Evolutionary conservation across 306 rosid species (phyloP), one percentile per base, ranked within the genome.

Genomic region (Macrotyloma uniflorum): DNA sequence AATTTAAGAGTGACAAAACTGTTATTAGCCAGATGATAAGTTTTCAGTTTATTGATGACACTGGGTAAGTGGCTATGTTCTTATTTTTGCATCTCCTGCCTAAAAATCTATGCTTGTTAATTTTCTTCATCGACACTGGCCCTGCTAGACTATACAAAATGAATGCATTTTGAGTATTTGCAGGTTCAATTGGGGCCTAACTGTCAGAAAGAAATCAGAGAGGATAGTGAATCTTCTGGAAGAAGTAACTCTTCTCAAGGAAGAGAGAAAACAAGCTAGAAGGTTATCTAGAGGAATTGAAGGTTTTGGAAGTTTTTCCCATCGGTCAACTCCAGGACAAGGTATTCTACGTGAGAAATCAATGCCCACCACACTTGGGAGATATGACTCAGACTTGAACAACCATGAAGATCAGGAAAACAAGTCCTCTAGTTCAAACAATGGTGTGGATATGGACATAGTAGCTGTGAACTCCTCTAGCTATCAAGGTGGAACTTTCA

Each of bases 121-220:
- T 36, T 69, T 19, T 46, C 4, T 73, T 62, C 19, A 5, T 32
- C 14, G 32, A 43, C 40, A 32, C 8, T 61, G 15, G 19, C 8
- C 12, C 46, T 23, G 15, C 67, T 35, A 50, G 67, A 26, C 1
- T 26, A 26, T 26, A 43, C 58, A 40, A 42, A 38, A 36, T 70
- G 51, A 74, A 15, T 9, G 22, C 9, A 49, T 65, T 19, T 53
- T 35, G 72, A 24, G 63, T 62, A 1, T 58, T 33, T 45, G 72
- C 90, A 95, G 98, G 86, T 95, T 95, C 88, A 95, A 95, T 15
- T 95, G 99, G 99, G 99, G 99, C 36, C 59, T 95, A 38, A 82
- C 92, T 22, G 96, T 90, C 8, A 87, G 97, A 77, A 95, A 91
- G 68, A 95, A 90, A 83, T 88, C 98, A 3, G 94, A 83, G 79